Conservation (phyloP, 2,329 filamentous ascomycete genomes). For the Alternaria incomplexa region DNA sequence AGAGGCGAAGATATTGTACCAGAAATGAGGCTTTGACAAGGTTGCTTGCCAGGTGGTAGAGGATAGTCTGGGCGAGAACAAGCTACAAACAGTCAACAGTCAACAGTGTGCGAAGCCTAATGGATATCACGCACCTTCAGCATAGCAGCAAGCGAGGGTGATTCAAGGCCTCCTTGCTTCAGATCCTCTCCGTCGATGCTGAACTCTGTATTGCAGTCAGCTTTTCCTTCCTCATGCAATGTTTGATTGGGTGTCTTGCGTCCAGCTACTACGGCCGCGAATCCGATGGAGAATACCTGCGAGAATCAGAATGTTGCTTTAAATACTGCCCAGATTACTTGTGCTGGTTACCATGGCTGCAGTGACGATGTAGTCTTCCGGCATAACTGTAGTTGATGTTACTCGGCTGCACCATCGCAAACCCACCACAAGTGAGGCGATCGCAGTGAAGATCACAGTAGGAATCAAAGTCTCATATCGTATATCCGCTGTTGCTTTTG, state of each 20-base stretch:
- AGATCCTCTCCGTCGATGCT: conserved; percentile 1
- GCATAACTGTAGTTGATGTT: conserved; percentile 9
- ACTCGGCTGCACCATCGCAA: conserved; percentile 39
- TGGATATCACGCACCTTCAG: neutral
- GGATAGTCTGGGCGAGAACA: conserved; percentile 35
- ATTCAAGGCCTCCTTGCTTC: neutral
- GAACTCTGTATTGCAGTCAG: conserved; percentile 14
- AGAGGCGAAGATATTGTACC: conserved; percentile 40
- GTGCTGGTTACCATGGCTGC: conserved; percentile 29
- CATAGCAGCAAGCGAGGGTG: conserved; percentile 16
- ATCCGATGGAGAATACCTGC: conserved; percentile 35
- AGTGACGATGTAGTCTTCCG: conserved; percentile 39
- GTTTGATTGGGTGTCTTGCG: conserved; percentile 15
- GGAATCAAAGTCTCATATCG: conserved; percentile 30
- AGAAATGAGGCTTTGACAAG: conserved; percentile 42
- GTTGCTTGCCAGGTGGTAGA: conserved; percentile 43
- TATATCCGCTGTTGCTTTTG: conserved; percentile 31
- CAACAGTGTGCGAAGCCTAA: neutral
- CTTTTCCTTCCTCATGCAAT: neutral
- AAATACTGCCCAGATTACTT: neutral
- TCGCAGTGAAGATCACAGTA: conserved; percentile 28
- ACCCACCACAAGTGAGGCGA: conserved; percentile 30
- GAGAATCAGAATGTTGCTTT: conserved; percentile 2
- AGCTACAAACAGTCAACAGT: conserved; percentile 26
- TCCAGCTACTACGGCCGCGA: conserved; percentile 32